A percentile compares a stretch with the other conserved stretches of the same genome.
Evolutionary conservation across 1,284 basidiomycete genomes (phyloP).

Genomic region (Wolfiporia cocos): DNA sequence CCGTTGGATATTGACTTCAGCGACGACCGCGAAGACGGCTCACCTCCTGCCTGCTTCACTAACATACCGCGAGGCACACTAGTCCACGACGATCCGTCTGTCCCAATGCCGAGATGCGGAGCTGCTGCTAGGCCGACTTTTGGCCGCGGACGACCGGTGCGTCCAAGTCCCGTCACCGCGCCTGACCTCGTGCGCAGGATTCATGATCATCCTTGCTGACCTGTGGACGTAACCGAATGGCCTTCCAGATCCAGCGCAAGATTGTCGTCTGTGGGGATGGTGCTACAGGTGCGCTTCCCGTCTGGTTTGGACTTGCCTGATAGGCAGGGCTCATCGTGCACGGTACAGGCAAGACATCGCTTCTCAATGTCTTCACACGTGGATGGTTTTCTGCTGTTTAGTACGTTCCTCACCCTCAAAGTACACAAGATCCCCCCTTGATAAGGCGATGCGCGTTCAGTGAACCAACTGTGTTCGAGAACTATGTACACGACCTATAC

Average conservation of each 20-base stretch:
- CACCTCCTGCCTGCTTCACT: too few species aligned
- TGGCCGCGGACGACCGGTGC: slow-evolving; percentile 18
- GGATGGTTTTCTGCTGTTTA: slow-evolving; percentile 88
- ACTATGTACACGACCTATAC: slow-evolving; percentile 83
- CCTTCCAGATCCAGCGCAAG: slow-evolving; percentile 55
- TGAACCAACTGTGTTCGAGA: slow-evolving; percentile 91
- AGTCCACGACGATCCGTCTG: too few species aligned
- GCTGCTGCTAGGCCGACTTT: slow-evolving; percentile 4
- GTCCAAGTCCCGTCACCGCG: slow-evolving; percentile 2
- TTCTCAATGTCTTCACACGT: slow-evolving; percentile 79
- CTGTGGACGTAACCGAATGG: not conserved
- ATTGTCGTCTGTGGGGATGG: slow-evolving; percentile 89
- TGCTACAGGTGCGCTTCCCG: slow-evolving; percentile 64
- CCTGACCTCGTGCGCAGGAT: not conserved
- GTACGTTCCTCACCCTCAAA: slow-evolving; percentile 39
- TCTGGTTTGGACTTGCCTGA: not conserved
- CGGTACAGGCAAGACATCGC: slow-evolving; percentile 66
- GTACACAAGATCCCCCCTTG: not conserved
- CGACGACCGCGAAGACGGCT: too few species aligned
- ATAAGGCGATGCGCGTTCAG: slow-evolving; percentile 30
- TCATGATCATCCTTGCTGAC: not conserved
- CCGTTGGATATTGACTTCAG: too few species aligned
- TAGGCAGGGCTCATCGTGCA: slow-evolving; percentile 3
- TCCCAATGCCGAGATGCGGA: slow-evolving; percentile 5
- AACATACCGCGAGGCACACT: too few species aligned